phyloP scores from a whole-genome alignment of 2,329 filamentous ascomycete species.

The Ustulina deusta region DNA sequence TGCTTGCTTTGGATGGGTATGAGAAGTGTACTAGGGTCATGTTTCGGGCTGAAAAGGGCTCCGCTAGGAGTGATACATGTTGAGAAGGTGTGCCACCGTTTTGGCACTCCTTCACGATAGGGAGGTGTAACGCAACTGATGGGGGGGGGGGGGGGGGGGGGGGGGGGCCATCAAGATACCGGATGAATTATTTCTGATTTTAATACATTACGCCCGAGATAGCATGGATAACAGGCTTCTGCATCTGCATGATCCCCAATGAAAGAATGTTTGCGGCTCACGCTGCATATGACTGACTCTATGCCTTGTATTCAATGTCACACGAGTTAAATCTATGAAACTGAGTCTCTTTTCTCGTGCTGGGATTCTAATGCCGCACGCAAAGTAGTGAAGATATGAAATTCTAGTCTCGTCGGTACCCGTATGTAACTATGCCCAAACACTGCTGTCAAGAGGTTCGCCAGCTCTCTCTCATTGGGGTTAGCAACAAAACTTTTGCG shows the following conservation, averaged over 20 bases:
- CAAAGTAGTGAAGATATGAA: neutral
- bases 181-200: slow-evolving; percentile 23
- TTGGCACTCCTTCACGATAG: neutral
- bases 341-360: neutral
- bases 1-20: slow-evolving; percentile 26
- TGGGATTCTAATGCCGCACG: slow-evolving; percentile 1
- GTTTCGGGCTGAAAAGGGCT: slow-evolving; percentile 14
- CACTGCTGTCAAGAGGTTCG: neutral
- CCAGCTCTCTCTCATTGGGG: neutral
- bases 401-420: neutral
- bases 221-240: slow-evolving; percentile 31
- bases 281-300: slow-evolving; percentile 31
- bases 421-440: neutral
- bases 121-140: slow-evolving; percentile 2
- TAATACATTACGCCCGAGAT: slow-evolving; percentile 15
- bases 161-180: slow-evolving; percentile 14
- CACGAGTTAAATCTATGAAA: neutral
- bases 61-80: slow-evolving; percentile 14
- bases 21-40: slow-evolving; percentile 14
- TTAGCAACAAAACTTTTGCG: slow-evolving; percentile 1
- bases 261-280: slow-evolving; percentile 38
- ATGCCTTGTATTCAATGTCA: slow-evolving; percentile 12
- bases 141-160: no score
- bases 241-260: slow-evolving; percentile 36
- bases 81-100: slow-evolving; percentile 7